Conservation (phyloP, 2,329 filamentous ascomycete genomes). For the Trichoderma semiorbis region DNA sequence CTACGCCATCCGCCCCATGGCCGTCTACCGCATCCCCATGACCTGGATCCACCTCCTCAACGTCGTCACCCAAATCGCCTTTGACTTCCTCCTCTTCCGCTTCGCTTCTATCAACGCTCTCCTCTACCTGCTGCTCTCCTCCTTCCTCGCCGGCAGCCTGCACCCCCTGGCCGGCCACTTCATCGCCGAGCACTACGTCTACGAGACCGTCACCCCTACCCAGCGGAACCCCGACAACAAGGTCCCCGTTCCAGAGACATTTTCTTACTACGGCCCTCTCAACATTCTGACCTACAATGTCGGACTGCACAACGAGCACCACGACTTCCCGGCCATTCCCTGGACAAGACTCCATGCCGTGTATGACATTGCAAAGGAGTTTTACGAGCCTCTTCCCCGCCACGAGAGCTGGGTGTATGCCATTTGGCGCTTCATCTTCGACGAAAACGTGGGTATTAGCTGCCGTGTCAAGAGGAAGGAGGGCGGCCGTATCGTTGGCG, state of each 20-base stretch:
- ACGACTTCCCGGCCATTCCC: conserved; percentile 95
- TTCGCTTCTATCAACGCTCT: conserved; percentile 62
- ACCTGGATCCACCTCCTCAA: conserved; percentile 84
- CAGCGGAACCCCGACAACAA: conserved; percentile 56
- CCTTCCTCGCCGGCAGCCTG: conserved; percentile 88
- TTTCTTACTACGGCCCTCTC: conserved; percentile 90
- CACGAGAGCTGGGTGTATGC: conserved; percentile 91
- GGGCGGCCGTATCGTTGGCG: conserved; percentile 62
- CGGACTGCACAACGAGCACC: conserved; percentile 96
- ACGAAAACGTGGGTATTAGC: conserved; percentile 83
- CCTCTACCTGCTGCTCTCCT: conserved; percentile 81
- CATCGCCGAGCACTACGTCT: conserved; percentile 95
- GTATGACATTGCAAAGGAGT: conserved; percentile 79
- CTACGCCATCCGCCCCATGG: conserved; percentile 94
- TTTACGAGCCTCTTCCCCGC: conserved; percentile 81
- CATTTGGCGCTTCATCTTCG: conserved; percentile 93
- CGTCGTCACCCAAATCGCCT: conserved; percentile 69
- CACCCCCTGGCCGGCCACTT: conserved; percentile 97
- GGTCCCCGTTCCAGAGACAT: conserved; percentile 82
- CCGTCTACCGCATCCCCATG: conserved; percentile 84
- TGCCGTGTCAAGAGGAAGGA: conserved; percentile 90
- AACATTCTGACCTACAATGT: conserved; percentile 97
- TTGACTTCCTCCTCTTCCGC: conserved; percentile 68
- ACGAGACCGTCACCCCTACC: conserved; percentile 57
- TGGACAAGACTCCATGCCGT: conserved; percentile 84